Evolutionary conservation across 768 basidiomycete genomes (phyloP), one percentile per base, ranked within the genome.

Genomic region (Rhodotorula kratochvilovae): DNA sequence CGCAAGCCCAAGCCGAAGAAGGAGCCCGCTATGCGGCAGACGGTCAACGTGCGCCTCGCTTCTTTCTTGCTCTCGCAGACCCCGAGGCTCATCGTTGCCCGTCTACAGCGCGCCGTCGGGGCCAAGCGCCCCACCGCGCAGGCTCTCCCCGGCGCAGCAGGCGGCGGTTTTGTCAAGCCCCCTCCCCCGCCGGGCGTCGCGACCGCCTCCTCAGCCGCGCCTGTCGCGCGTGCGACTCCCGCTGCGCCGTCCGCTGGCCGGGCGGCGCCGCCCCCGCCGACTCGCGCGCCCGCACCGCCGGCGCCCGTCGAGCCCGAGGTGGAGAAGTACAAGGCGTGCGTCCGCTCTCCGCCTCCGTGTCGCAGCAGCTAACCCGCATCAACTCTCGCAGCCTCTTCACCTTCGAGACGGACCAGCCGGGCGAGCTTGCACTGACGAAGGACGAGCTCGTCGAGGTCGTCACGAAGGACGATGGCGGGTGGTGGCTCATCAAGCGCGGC

Each of bases 401-500:
- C n/a, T 99, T 99, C 78, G 84, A 88, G 59, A 76, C 81, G 48
- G 94, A 93, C 3, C 90, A 97, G 80, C 88, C 89, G 45, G 94
- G 94, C 21, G 96, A 99, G 81, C 88, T 97, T 85, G 83, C 87
- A 12, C 81, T 99, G 62, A 85, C 85, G 75, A 97, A 97, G 80
- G 96, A 93, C 76, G 96, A 97, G 70, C 68, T 90, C 5, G 90
- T 98, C 2, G 94, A 97, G 81, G 83, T 98, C 29, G 83, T 93
- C 43, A 89, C 95, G 82, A 92, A 96, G 79, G 88, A 89, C 78
- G 87, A 93, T 70, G 95, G 95, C 76, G 96, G 95, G 5, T 99
- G 96, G 96, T 98, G 96, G 95, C 84, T 96, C 43, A 89, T 97
- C 67, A 90, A 89, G 84, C 92, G 89, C 81, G 85, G 84, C 63